Evolutionary conservation across 176 grass and related monocot species (phyloP).

Genomic region (Triticum dicoccoides): DNA sequence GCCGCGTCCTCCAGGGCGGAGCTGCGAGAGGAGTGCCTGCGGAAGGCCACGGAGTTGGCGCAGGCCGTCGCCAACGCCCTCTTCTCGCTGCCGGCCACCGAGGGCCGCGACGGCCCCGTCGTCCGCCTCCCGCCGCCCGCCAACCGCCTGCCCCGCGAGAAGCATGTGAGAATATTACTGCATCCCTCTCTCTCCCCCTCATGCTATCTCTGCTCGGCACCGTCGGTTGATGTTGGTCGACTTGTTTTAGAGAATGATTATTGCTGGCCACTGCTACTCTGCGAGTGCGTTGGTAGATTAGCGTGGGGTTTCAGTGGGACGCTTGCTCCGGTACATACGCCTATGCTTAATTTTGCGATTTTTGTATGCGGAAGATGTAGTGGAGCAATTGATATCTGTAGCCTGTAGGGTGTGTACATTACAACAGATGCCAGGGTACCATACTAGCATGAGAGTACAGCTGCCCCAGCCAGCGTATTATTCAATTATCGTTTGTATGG

Average conservation of each 20-base stretch:
- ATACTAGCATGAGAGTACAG: background rate
- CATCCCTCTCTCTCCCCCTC: background rate
- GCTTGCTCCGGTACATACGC: no score
- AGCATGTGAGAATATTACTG: slow-evolving; percentile 49
- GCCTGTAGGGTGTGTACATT: no score
- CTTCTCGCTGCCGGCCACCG: slow-evolving; percentile 61
- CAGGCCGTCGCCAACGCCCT: slow-evolving; percentile 73
- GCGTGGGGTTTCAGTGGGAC: no score
- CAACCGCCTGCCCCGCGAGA: slow-evolving; percentile 72
- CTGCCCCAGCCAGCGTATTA: background rate
- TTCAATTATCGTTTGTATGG: background rate
- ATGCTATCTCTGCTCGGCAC: background rate
- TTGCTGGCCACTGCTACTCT: no score
- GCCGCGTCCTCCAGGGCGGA: slow-evolving; percentile 47
- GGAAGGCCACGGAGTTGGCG: slow-evolving; percentile 69
- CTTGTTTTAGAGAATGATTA: background rate
- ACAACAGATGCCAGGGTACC: no score
- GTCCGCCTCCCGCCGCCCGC: slow-evolving; percentile 55
- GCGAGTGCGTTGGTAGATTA: no score
- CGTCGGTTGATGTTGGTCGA: background rate
- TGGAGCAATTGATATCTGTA: no score
- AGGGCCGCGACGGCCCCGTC: slow-evolving; percentile 68
- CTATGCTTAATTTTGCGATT: no score
- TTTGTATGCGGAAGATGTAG: no score
- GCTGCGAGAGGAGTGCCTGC: slow-evolving; percentile 56